Conservation (phyloP, 1,139 yeast species). For the Nakaseomyces glabratus region DNA sequence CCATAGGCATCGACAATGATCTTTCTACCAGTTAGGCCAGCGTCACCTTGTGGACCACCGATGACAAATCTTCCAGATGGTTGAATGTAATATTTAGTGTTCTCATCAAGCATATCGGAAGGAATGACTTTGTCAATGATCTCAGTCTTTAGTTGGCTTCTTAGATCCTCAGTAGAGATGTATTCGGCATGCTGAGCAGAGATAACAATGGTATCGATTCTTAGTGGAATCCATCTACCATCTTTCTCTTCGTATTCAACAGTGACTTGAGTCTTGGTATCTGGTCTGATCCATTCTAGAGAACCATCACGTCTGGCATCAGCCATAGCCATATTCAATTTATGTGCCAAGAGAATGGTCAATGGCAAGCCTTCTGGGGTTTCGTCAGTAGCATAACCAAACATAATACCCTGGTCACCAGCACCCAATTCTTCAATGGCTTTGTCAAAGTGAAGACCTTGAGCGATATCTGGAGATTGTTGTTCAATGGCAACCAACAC, state of each 20-base stretch:
- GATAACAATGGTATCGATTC: slow-evolving; percentile 96
- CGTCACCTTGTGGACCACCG: slow-evolving; percentile 99
- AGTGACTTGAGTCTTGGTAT: slow-evolving; percentile 98
- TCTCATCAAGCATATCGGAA: slow-evolving; percentile 79
- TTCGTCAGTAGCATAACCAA: slow-evolving; percentile 99
- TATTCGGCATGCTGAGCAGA: slow-evolving; percentile 98
- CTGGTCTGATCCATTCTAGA: slow-evolving; percentile 96
- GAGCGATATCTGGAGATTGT: slow-evolving; percentile 98
- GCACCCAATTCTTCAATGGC: slow-evolving; percentile 98
- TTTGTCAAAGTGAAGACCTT: slow-evolving; percentile 96
- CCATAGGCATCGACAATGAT: slow-evolving; percentile 99
- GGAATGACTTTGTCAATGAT: slow-evolving; percentile 90
- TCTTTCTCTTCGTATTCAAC: slow-evolving; percentile 88
- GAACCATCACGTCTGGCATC: slow-evolving; percentile 95
- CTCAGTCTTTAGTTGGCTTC: slow-evolving; percentile 66
- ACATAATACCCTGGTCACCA: slow-evolving; percentile 99
- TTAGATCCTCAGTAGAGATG: slow-evolving; percentile 85
- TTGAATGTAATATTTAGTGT: slow-evolving; percentile 95
- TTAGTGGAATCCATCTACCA: slow-evolving; percentile 90
- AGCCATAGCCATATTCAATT: slow-evolving; percentile 93
- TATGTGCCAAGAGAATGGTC: slow-evolving; percentile 89
- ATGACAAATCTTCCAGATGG: slow-evolving; percentile 99
- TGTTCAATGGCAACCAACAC: slow-evolving; percentile 98
- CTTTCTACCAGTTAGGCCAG: slow-evolving; percentile 99
- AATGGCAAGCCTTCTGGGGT: slow-evolving; percentile 96